phyloP scores from a whole-genome alignment of 805 yeast species.

The Ogataea neopini region DNA sequence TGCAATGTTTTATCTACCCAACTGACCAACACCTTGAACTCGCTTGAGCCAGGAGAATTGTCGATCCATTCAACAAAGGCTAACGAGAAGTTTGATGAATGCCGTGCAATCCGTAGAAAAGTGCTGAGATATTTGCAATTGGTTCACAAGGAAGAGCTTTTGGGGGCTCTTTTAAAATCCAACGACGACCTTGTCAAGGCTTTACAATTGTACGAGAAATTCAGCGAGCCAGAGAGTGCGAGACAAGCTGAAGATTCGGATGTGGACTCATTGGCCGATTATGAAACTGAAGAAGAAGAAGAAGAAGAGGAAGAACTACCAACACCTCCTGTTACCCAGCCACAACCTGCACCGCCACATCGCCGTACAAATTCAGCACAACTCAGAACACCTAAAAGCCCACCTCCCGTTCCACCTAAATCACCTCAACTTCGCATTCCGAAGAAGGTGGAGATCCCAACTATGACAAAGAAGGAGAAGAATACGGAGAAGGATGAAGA shows the following conservation, averaged over 20 bases:
- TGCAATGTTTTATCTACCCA: constrained; percentile 74
- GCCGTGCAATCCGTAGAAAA: constrained; percentile 73
- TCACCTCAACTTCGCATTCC: constrained; percentile 19
- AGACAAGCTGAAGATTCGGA: constrained; percentile 41
- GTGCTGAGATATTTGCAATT: constrained; percentile 80
- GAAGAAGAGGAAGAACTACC: constrained; percentile 8
- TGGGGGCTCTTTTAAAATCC: constrained; percentile 86
- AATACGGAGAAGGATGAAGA: constrained; percentile 8
- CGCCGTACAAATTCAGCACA: neutral
- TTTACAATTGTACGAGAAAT: constrained; percentile 65
- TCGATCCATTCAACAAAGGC: constrained; percentile 67
- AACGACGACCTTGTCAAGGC: constrained; percentile 86
- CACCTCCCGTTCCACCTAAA: constrained; percentile 34
- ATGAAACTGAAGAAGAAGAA: constrained; percentile 35
- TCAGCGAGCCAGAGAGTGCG: constrained; percentile 47
- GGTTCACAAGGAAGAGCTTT: constrained; percentile 79
- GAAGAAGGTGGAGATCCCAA: constrained; percentile 3
- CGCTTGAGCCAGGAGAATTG: constrained; percentile 45
- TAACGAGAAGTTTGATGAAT: constrained; percentile 67
- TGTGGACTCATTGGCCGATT: constrained; percentile 42
- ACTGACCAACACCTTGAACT: constrained; percentile 56
- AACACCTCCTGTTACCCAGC: constrained; percentile 2
- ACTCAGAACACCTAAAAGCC: constrained; percentile 12
- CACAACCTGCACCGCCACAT: constrained; percentile 3
- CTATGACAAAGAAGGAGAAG: neutral